phyloP scores from a whole-genome alignment of 768 basidiomycete genomes.

The Lactarius indigo region DNA sequence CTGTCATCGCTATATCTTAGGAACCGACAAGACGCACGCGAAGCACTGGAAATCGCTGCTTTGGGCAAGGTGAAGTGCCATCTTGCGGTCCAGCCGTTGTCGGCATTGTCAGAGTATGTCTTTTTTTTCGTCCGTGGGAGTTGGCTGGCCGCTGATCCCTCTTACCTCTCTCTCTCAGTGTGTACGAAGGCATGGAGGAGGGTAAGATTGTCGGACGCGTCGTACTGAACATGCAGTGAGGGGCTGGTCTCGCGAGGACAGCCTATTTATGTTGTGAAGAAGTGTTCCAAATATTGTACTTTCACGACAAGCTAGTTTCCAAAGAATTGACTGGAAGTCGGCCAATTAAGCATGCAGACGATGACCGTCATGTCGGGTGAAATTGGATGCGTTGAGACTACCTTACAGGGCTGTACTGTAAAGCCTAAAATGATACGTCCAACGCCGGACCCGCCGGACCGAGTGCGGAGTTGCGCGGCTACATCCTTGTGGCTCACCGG shows the following conservation, averaged over 20 bases:
- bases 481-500: no score
- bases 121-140: background rate
- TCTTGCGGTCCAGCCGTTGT: slow-evolving; percentile 45
- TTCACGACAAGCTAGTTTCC: background rate
- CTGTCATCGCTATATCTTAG: slow-evolving; percentile 36
- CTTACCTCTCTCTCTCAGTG: slow-evolving; percentile 26
- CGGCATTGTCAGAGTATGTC: slow-evolving; percentile 52
- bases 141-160: background rate
- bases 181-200: slow-evolving; percentile 39
- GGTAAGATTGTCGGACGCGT: slow-evolving; percentile 30
- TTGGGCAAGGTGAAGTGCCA: slow-evolving; percentile 64
- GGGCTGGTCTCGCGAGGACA: background rate
- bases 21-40: slow-evolving; percentile 79
- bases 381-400: no score
- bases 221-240: slow-evolving; percentile 14
- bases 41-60: slow-evolving; percentile 75
- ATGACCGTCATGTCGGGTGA: no score
- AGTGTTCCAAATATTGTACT: background rate
- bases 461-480: no score
- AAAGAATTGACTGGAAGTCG: background rate
- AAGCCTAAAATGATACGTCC: no score
- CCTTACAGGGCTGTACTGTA: no score
- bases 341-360: background rate
- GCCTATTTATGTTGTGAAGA: background rate
- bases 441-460: no score